A percentile compares a stretch with the other conserved stretches of the same genome.
phyloP scores from a whole-genome alignment of 371 early-diverging fungal species.

The Rhizopus sp. region DNA sequence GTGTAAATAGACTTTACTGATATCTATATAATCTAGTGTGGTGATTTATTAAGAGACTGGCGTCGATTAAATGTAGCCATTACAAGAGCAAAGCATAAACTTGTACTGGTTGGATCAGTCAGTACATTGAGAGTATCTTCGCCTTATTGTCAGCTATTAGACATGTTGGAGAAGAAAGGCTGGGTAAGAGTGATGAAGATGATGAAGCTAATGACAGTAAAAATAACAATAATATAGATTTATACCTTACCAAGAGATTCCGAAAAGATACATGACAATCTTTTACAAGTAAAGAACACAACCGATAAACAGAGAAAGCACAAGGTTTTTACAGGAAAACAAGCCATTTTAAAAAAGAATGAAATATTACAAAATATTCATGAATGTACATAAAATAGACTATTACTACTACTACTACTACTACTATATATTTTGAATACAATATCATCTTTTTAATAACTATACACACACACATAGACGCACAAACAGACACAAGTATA shows the following conservation, averaged over 20 bases:
- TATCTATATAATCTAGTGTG: slow-evolving; percentile 38
- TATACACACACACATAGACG: too few species aligned
- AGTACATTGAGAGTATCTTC: slow-evolving; percentile 63
- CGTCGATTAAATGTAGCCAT: slow-evolving; percentile 97
- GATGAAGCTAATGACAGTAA: background rate
- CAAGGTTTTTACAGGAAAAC: too few species aligned
- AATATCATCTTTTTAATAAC: too few species aligned
- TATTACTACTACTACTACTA: too few species aligned
- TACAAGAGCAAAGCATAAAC: slow-evolving; percentile 89
- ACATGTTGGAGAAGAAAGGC: slow-evolving; percentile 47
- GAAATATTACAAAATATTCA: too few species aligned
- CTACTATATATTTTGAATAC: too few species aligned
- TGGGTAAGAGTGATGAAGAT: slow-evolving; percentile 41
- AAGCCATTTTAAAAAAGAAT: too few species aligned
- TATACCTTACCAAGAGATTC: background rate
- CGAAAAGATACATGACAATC: background rate
- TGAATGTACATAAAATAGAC: too few species aligned
- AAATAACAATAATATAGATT: background rate
- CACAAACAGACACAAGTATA: too few species aligned
- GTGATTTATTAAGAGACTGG: slow-evolving; percentile 91
- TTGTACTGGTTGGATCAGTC: slow-evolving; percentile 89
- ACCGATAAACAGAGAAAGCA: too few species aligned
- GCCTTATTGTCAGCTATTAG: slow-evolving; percentile 56
- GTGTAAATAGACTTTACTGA: background rate
- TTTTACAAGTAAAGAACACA: too few species aligned